Conservation (phyloP, 1,284 basidiomycete species). For the Leccinum olivaceoglutinosum region DNA sequence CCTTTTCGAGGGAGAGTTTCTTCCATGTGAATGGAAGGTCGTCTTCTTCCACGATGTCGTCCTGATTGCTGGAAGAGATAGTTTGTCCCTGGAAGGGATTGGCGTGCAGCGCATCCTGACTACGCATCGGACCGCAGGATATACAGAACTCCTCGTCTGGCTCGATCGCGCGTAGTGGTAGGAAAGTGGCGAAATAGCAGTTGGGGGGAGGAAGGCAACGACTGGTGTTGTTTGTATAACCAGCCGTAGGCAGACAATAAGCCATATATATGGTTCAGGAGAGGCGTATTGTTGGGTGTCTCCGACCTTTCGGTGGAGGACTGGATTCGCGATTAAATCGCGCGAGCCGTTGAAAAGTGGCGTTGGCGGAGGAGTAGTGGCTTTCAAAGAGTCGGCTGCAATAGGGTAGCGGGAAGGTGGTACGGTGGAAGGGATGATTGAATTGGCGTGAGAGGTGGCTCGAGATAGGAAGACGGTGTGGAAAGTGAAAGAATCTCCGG, state of each 20-base stretch:
- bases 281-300: constrained; percentile 40
- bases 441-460: constrained; percentile 42
- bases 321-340: constrained; percentile 23
- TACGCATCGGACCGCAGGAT: constrained; percentile 36
- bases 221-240: constrained; percentile 63
- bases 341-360: constrained; percentile 27
- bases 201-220: constrained; percentile 43
- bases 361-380: constrained; percentile 37
- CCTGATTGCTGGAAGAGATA: constrained; percentile 19
- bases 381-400: constrained; percentile 52
- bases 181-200: constrained; percentile 60
- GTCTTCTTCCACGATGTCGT: constrained; percentile 47
- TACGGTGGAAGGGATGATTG: constrained; percentile 35
- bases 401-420: constrained; percentile 69
- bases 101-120: constrained; percentile 26
- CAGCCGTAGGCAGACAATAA: constrained; percentile 63
- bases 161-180: constrained; percentile 51
- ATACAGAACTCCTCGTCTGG: constrained; percentile 48
- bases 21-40: constrained; percentile 60
- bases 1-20: constrained; percentile 46
- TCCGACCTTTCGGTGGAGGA: constrained; percentile 35
- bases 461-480: constrained; percentile 47
- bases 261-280: constrained; percentile 44
- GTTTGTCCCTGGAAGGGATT: constrained; percentile 19
- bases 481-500: constrained; percentile 33